These are phyloP conservation scores for Clitocybe nebularis DNA, from an alignment of 1,284 basidiomycete genomes.

Conservation along the genomic window DNA sequence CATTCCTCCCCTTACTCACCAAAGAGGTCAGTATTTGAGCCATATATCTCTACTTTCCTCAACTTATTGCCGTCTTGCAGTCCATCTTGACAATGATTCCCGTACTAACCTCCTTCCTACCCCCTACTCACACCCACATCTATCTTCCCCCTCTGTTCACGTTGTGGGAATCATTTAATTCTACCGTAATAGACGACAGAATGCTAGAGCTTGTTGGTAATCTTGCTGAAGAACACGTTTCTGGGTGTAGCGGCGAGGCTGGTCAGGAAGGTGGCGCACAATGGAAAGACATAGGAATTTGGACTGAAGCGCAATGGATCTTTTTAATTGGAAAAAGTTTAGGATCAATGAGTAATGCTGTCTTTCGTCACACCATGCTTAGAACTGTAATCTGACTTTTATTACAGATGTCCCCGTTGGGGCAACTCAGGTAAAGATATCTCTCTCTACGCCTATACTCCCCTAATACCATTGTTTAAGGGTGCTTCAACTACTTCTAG, in stretches of 20 bases:
- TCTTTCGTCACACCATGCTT: constrained; percentile 5
- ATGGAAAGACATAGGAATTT: constrained; percentile 86
- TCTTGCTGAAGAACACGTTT: constrained; percentile 74
- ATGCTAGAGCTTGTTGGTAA: constrained; percentile 80
- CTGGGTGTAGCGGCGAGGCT: constrained; percentile 50
- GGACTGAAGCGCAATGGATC: constrained; percentile 84
- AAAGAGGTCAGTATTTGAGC: constrained; percentile 45
- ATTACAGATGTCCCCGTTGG: constrained; percentile 70
- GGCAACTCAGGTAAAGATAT: constrained; percentile 48
- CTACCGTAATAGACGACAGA: constrained; percentile 77
- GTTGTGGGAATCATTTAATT: constrained; percentile 86
- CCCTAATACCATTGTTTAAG: constrained; percentile 28
- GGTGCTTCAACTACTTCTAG: constrained; percentile 58
- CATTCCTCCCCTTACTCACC: constrained; percentile 65
- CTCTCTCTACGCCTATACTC: background rate
- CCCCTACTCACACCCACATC: constrained; percentile 59
- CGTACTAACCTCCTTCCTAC: constrained; percentile 75
- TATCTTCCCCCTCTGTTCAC: constrained; percentile 77
- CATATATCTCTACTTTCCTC: constrained; percentile 7
- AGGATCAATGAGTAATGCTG: constrained; percentile 76
- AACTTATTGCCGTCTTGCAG: no score
- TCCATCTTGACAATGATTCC: constrained; percentile 64
- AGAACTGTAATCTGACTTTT: constrained; percentile 9
- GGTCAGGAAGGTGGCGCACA: constrained; percentile 50
- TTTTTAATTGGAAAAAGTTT: constrained; percentile 86